Evolutionary conservation across 2,329 filamentous ascomycete species (phyloP), one percentile per base, ranked within the genome.

Genomic region (Colletotrichum lupini): DNA sequence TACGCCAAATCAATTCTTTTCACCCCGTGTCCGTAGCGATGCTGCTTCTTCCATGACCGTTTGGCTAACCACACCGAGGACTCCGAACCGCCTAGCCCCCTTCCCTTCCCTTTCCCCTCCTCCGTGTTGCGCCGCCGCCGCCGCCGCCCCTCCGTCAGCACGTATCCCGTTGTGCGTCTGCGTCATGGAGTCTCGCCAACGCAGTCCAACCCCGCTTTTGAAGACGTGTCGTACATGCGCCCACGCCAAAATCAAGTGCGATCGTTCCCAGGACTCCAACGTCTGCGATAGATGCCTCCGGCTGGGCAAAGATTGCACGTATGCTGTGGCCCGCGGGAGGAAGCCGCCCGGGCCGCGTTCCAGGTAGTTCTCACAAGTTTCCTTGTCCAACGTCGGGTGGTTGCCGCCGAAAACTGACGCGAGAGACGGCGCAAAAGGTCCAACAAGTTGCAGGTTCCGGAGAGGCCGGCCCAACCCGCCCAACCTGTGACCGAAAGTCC

Each of bases 181-280:
- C 32, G 49, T 49, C 55, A 70, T 70, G 67, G 57, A 68, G 35
- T 52, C 68, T 32, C 66, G 69, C 35, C 66, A 72, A 67, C 66
- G 67, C 49, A 72, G 68, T 37, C 67, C 71, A 14, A 62, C 67
- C 71, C 61, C 60, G 61, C 42, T 73, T 37, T 52, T 73, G 28
- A 81, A 81, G 65, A 82, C 81, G 8, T 82, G 81, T 55, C 80
- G 81, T 71, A 80, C 80, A 26, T 82, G 81, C 70, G 81, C 80
- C 66, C 78, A 80, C 28, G 81, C 80, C 65, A 82, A 82, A 57
- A 82, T 82, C n/a, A 76, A 79, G 19, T 82, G 81, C 68, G 77
- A 80, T 57, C 81, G 79, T 53, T 78, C 81, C 0, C 79, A 82
- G 24, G 77, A 81, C n/a, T 80, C 80, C 11, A 78, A 75, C 28